Evolutionary conservation across 73 alveolate species (phyloP), one percentile per base, ranked within the genome.

Genomic region (Paramecium caudatum): DNA sequence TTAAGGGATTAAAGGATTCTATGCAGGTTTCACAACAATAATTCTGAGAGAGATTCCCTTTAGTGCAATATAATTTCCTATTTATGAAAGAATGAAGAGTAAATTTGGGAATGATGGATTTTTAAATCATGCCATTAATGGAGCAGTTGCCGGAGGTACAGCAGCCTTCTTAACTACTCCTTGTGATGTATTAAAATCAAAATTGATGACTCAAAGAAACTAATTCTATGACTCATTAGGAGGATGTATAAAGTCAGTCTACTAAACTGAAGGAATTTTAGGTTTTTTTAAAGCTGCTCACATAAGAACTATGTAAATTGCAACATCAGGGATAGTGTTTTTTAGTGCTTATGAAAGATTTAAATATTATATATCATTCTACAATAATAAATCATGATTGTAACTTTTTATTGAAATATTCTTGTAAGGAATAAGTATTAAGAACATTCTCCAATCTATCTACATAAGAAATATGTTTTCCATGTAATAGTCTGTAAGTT

Each of bases 1-100:
- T 15, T 82, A 90, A 80, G 96, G 97, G 19, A 23, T 95, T 2
- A 39, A 86, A 33, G 97, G 97, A 19, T 94, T 95, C 46, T 95
- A 95, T 85, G 90, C 94, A 34, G 98, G 98, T 27, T 94, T 91
- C 81, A 50, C 68, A 7, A 69, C 97, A 5, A 82, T 95, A 16
- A 80, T 95, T 2, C 15, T 88, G 94, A 91, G 97, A 84, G 98
- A 95, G 50, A 92, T 95, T 13, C 98, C 98, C 23, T 95, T 94
- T 88, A 82, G 95, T 32, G 90, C 92, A 19, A 92, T 95, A 25
- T 91, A 95, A 82, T 94, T 94, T 69, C 97, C 98, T 4, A 83
- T 95, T 46, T 95, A 94, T 91, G 98, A 95, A 68, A 94, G 90
- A 55, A 46, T 92, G 93, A 86, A 78, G 30, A 32, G 15, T 15